These are phyloP conservation scores for Penicillium hordei DNA, from an alignment of 2,329 filamentous ascomycete genomes.

Conservation along the genomic window DNA sequence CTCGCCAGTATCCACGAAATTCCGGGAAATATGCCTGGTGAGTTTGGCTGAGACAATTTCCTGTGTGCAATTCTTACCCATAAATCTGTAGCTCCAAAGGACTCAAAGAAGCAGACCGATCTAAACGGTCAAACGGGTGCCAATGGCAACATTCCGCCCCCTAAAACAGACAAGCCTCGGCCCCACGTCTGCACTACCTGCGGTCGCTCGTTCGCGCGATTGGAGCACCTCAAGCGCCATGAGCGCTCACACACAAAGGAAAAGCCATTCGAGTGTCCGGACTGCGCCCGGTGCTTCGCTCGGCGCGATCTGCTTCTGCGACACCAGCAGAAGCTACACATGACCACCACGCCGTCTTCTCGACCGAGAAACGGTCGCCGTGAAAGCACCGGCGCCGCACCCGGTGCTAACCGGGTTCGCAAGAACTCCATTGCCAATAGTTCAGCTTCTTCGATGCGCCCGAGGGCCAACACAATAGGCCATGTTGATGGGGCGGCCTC, in stretches of 20 bases:
- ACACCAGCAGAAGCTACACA: constrained; percentile 98
- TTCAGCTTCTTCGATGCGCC: constrained; percentile 64
- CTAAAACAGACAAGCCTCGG: constrained; percentile 95
- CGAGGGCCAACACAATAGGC: constrained; percentile 92
- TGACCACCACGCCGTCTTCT: constrained; percentile 83
- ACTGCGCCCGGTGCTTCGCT: constrained; percentile 93
- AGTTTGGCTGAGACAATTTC: constrained; percentile 25
- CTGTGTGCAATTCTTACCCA: constrained; percentile 25
- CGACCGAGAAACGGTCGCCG: constrained; percentile 78
- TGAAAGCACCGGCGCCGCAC: constrained; percentile 74
- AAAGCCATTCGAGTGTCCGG: constrained; percentile 96
- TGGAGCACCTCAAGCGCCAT: constrained; percentile 96
- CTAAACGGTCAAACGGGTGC: constrained; percentile 29
- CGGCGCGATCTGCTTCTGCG: constrained; percentile 85
- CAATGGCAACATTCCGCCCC: constrained; percentile 58
- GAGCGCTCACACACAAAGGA: constrained; percentile 98
- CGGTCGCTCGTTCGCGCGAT: constrained; percentile 83
- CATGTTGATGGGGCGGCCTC: constrained; percentile 79
- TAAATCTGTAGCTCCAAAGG: constrained; percentile 26
- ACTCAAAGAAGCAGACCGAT: constrained; percentile 33
- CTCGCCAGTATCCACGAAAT: constrained; percentile 45
- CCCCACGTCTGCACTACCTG: constrained; percentile 94
- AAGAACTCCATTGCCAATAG: constrained; percentile 82
- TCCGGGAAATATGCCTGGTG: constrained; percentile 41
- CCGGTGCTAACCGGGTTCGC: constrained; percentile 71